Evolutionary conservation across 306 rosid genomes (phyloP), one percentile per base, ranked within the genome.

Genomic region (Quercus ilex): DNA sequence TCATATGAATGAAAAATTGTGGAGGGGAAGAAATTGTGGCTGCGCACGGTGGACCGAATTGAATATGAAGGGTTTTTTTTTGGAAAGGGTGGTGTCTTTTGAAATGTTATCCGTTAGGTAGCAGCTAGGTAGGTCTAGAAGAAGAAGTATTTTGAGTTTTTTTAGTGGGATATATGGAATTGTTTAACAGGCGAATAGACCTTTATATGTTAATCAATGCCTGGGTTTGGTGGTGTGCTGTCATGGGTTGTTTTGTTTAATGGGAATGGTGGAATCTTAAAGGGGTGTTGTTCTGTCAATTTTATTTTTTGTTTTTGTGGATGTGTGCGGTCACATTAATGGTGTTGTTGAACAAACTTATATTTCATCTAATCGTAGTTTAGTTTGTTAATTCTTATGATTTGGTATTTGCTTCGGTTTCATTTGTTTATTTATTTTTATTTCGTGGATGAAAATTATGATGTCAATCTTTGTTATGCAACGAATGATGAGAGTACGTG

Each of bases 301-400:
- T 53, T 52, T 75, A 15, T 18, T 60, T 52, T 75, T 77, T 41
- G 51, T 55, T 2, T 70, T 74, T 78, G 64, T 14, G 38, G 78
- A 58, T 64, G 72, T 77, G 75, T 77, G 92, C 91, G 80, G 97
- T 92, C 86, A 55, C 86, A 43, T 79, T 33, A 1, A 83, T 79
- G 81, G 79, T 83, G 82, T 62, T 83, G 82, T 56, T 78, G 85
- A 86, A 81, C 84, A 38, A 38, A 76, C 82, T 26, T 76, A 0
- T 76, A 81, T 88, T 81, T 83, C 85, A 60, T 87, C 89, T 90
- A 85, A 82, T 89, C 60, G 46, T 78, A 62, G 87, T 79, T 2
- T 25, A 68, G 83, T 58, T 57, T 77, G 79, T 13, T 33, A 49
- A 31, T 74, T 35, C 14, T 59, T 59, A 59, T 21, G 6, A 14